A percentile compares a stretch with the other conserved stretches of the same genome.
Conservation (phyloP, 352 stramenopile genomes). For the Globisporangium viniferum region DNA sequence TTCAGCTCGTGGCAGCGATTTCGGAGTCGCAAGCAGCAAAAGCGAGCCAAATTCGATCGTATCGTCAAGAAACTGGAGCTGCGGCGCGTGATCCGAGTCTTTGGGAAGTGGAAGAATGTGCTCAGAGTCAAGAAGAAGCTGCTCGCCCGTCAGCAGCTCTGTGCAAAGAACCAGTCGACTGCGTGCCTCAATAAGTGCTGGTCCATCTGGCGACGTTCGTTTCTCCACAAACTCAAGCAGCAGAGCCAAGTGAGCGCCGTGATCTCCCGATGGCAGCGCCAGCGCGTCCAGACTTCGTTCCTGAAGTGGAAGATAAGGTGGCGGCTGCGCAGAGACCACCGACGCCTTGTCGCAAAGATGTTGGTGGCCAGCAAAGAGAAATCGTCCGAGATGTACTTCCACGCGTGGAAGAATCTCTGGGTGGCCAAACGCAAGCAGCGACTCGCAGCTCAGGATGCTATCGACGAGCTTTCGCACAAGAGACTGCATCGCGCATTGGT, state of each 20-base stretch:
- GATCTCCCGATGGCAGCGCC: conserved; percentile 25
- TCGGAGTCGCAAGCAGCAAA: neutral
- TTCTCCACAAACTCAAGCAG: conserved; percentile 17
- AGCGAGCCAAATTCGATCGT: conserved; percentile 4
- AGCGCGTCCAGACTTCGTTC: conserved; percentile 25
- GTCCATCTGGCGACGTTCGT: conserved; percentile 18
- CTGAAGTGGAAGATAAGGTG: conserved; percentile 34
- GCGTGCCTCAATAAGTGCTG: conserved; percentile 13
- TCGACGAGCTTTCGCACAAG: neutral
- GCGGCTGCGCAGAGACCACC: conserved; percentile 28
- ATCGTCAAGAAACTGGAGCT: conserved; percentile 11
- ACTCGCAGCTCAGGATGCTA: neutral
- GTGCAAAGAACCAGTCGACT: neutral
- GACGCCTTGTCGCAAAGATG: conserved; percentile 17
- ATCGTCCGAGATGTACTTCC: conserved; percentile 22
- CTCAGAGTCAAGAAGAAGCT: conserved; percentile 3
- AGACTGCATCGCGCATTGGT: conserved; percentile 8
- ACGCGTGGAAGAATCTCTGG: conserved; percentile 22
- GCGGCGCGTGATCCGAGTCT: neutral
- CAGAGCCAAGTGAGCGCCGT: conserved; percentile 15
- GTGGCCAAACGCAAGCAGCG: neutral
- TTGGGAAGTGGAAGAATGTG: conserved; percentile 22
- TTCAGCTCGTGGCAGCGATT: conserved; percentile 24
- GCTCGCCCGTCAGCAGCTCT: neutral
- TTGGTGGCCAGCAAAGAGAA: conserved; percentile 17